Conservation (phyloP, 768 basidiomycete genomes). For the Tremella mesenterica region DNA sequence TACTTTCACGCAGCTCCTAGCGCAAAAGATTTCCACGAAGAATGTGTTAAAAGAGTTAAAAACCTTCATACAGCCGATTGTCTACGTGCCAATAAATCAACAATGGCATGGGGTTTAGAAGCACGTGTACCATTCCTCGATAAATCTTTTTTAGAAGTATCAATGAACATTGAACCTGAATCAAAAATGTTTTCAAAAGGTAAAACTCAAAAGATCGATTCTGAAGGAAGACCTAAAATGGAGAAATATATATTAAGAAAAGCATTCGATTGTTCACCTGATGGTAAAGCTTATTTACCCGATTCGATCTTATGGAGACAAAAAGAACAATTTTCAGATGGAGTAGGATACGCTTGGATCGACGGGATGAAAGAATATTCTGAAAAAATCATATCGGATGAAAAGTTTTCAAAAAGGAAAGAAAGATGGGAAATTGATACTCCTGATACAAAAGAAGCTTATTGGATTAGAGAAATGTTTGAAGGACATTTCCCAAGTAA, state of each 20-base stretch:
- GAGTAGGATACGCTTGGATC: slow-evolving; percentile 98
- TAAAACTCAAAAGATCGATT: slow-evolving; percentile 60
- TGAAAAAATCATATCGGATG: slow-evolving; percentile 65
- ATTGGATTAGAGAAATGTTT: slow-evolving; percentile 83
- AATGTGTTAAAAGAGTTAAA: slow-evolving; percentile 88
- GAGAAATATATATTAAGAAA: slow-evolving; percentile 98
- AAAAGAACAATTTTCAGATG: slow-evolving; percentile 93
- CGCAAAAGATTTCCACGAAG: slow-evolving; percentile 79
- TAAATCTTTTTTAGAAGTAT: slow-evolving; percentile 85
- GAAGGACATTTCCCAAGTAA: slow-evolving; percentile 77
- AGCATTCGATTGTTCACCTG: slow-evolving; percentile 80
- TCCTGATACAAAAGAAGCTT: slow-evolving; percentile 95
- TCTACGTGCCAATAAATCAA: slow-evolving; percentile 98
- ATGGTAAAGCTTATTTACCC: slow-evolving; percentile 80
- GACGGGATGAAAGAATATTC: slow-evolving; percentile 93
- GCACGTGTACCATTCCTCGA: slow-evolving; percentile 98
- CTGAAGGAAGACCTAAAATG: slow-evolving; percentile 82
- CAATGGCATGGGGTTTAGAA: slow-evolving; percentile 99
- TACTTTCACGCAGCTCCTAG: slow-evolving; percentile 99
- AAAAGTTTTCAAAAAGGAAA: slow-evolving; percentile 60
- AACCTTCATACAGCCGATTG: slow-evolving; percentile 97
- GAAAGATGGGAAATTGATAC: slow-evolving; percentile 70
- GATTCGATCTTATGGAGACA: slow-evolving; percentile 93
- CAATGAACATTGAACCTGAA: slow-evolving; percentile 80
- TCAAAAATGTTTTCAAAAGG: slow-evolving; percentile 86